Percentiles rank a stretch among this genome's conserved stretches.
Conservation (phyloP, 192 early-diverging fungal genomes). For the Coemansia sp. region DNA sequence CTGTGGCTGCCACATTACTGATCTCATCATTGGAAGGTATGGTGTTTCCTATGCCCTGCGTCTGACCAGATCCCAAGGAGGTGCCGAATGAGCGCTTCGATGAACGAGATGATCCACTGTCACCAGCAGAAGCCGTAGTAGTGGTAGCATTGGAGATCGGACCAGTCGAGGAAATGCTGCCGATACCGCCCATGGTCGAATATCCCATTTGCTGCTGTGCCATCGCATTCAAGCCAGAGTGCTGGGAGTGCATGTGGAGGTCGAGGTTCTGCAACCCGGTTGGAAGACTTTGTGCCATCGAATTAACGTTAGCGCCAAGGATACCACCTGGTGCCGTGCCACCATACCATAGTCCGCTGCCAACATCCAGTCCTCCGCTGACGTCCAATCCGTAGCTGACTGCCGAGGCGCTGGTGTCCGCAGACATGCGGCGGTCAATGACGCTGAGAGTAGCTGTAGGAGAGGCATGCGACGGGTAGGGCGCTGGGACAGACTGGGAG, state of each 20-base stretch:
- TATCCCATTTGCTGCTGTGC: background rate
- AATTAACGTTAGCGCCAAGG: background rate
- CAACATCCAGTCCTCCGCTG: conserved; percentile 20
- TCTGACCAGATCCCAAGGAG: background rate
- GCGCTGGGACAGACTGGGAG: background rate
- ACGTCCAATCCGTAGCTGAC: conserved; percentile 11
- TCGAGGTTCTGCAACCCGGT: background rate
- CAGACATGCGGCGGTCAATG: conserved; percentile 18
- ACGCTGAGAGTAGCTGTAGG: background rate
- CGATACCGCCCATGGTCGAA: background rate
- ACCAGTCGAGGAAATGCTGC: background rate
- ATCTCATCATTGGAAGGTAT: background rate
- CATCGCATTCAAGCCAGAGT: background rate
- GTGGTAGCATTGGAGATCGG: background rate
- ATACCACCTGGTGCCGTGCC: background rate
- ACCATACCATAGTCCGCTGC: conserved; percentile 23
- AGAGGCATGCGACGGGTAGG: conserved; percentile 2
- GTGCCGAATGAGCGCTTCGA: conserved; percentile 12
- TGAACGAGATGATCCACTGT: background rate
- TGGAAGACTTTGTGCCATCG: conserved; percentile 1
- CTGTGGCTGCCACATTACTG: background rate
- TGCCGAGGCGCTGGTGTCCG: conserved; percentile 3
- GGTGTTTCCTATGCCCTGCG: background rate
- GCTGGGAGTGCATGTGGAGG: background rate
- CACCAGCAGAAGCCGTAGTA: background rate